phyloP scores from a whole-genome alignment of 1,284 basidiomycete species.

The Phlebopus sp. region DNA sequence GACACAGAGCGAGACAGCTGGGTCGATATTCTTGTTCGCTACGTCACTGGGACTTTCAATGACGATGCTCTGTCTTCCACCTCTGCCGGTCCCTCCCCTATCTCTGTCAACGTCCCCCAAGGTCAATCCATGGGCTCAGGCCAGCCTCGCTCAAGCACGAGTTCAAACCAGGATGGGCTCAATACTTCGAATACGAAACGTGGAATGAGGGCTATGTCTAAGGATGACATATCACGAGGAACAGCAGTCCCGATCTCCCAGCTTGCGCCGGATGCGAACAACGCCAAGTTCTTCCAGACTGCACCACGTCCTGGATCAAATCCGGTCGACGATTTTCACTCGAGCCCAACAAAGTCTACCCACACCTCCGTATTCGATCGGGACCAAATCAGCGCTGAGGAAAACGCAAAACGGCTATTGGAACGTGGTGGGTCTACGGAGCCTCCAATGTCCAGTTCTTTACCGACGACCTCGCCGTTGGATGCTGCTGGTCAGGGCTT shows the following conservation, averaged over 20 bases:
- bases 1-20: constrained; percentile 91
- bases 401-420: constrained; percentile 37
- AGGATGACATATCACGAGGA: constrained; percentile 63
- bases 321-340: constrained; percentile 39
- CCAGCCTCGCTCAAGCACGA: constrained; percentile 60
- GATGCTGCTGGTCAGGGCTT: constrained; percentile 38
- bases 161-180: constrained; percentile 42
- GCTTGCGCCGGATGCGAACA: constrained; percentile 51
- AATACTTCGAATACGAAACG: constrained; percentile 37
- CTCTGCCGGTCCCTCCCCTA: constrained; percentile 26
- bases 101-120: constrained; percentile 23
- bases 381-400: constrained; percentile 36
- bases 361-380: constrained; percentile 40
- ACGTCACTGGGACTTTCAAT: constrained; percentile 70
- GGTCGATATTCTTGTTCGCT: constrained; percentile 91
- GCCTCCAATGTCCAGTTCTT: constrained; percentile 55
- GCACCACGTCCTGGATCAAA: constrained; percentile 29
- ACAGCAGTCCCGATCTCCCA: constrained; percentile 60
- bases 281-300: constrained; percentile 60
- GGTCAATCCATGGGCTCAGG: constrained; percentile 24
- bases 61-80: constrained; percentile 48
- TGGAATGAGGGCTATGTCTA: constrained; percentile 42
- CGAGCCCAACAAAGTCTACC: constrained; percentile 54
- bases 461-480: constrained; percentile 48
- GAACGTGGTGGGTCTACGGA: constrained; percentile 50